These are phyloP conservation scores for Fagopyrum tataricum DNA, from an alignment of 148 eudicot genomes.

Conservation along the genomic window DNA sequence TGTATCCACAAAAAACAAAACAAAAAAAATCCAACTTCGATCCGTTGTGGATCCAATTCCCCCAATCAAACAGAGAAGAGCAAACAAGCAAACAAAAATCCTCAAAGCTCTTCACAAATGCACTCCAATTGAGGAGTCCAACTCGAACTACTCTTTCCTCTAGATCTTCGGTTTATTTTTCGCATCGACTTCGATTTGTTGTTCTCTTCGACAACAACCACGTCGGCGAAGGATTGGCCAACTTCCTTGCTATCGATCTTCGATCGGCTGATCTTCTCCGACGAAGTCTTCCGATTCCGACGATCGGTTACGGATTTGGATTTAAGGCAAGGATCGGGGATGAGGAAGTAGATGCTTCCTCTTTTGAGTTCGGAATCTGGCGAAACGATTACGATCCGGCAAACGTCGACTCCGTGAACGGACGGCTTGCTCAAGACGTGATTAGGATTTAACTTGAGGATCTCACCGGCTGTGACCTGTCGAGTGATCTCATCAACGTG, in stretches of 20 bases:
- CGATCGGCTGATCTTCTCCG: slow-evolving; percentile 11
- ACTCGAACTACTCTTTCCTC: slow-evolving; percentile 30
- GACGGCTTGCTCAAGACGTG: slow-evolving; percentile 66
- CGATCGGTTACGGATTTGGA: slow-evolving; percentile 23
- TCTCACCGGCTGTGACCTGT: slow-evolving; percentile 51
- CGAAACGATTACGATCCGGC: slow-evolving; percentile 53
- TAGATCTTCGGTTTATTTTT: slow-evolving; percentile 30
- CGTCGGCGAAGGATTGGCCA: neutral
- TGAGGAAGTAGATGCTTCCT: slow-evolving; percentile 71
- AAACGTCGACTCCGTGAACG: slow-evolving; percentile 45
- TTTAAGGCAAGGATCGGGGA: slow-evolving; percentile 53
- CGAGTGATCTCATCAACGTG: slow-evolving; percentile 63
- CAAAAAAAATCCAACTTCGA: neutral
- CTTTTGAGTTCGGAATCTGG: slow-evolving; percentile 74
- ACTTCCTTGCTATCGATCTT: neutral
- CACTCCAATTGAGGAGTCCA: slow-evolving; percentile 71
- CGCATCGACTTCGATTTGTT: slow-evolving; percentile 30
- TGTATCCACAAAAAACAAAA: slow-evolving; percentile 8
- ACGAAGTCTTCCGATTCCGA: neutral
- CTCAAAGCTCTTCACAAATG: slow-evolving; percentile 48
- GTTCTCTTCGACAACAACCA: slow-evolving; percentile 11
- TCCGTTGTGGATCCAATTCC: neutral
- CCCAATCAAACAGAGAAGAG: neutral
- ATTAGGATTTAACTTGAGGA: slow-evolving; percentile 54
- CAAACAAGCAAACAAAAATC: neutral